Conservation (phyloP, 768 basidiomycete genomes). For the Pulveroboletus frians region DNA sequence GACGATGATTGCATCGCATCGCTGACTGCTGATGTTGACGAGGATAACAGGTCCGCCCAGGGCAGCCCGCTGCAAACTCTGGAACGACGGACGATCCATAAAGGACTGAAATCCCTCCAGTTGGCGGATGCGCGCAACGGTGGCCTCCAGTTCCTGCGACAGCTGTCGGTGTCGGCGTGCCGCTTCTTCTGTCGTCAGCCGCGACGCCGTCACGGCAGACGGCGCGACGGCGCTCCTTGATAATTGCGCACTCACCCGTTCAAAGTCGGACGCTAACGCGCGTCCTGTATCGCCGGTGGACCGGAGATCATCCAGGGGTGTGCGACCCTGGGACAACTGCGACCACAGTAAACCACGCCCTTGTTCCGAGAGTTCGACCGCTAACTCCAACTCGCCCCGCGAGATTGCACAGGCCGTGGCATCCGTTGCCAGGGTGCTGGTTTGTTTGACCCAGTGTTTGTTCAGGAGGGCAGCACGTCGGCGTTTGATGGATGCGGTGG, state of each 20-base stretch:
- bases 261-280: constrained; percentile 24
- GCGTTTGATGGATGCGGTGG: constrained; percentile 13
- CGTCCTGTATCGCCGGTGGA: constrained; percentile 9
- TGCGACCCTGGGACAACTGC: constrained; percentile 23
- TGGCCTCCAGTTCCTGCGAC: constrained; percentile 16
- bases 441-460: background rate
- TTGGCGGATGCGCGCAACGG: constrained; percentile 19
- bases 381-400: constrained; percentile 14
- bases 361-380: constrained; percentile 35
- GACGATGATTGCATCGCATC: constrained; percentile 39
- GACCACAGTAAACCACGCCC: constrained; percentile 30
- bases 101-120: constrained; percentile 29
- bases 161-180: constrained; percentile 13
- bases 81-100: constrained; percentile 21
- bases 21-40: constrained; percentile 27
- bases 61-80: constrained; percentile 17
- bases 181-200: constrained; percentile 10
- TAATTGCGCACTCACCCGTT: constrained; percentile 15
- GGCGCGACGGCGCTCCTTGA: background rate
- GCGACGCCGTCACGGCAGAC: background rate
- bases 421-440: constrained; percentile 15
- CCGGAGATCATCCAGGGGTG: constrained; percentile 23
- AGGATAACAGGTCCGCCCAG: constrained; percentile 33
- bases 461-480: constrained; percentile 11
- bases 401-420: constrained; percentile 27